Evolutionary conservation across 352 stramenopile species (phyloP).

Genomic region (Phytophthora fragariaefolia): DNA sequence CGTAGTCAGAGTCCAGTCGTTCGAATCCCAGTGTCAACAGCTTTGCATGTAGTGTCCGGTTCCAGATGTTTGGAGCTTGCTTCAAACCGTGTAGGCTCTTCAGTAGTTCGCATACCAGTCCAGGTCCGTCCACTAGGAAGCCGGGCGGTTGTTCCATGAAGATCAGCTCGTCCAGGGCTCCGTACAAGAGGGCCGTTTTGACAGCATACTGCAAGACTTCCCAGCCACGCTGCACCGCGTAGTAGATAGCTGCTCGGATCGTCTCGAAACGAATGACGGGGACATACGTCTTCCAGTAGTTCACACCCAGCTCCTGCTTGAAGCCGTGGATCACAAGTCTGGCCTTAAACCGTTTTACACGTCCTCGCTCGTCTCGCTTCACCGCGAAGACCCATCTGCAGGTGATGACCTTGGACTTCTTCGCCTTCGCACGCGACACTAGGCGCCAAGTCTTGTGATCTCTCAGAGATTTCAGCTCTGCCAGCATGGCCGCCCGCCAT

Average conservation of each 20-base stretch:
- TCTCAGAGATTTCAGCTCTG: not conserved
- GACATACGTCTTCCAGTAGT: constrained; percentile 25
- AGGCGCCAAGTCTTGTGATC: constrained; percentile 9
- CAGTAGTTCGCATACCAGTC: not conserved
- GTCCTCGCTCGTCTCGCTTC: constrained; percentile 20
- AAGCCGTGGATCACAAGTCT: constrained; percentile 26
- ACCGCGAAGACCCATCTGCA: too few relatives aligned
- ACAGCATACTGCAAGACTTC: constrained; percentile 7
- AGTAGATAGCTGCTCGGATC: constrained; percentile 14
- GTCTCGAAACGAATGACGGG: constrained; percentile 27
- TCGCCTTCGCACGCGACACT: not conserved
- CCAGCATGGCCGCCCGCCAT: constrained; percentile 1
- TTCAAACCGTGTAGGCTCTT: constrained; percentile 24
- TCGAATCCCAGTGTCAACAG: not conserved
- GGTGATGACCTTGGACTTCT: constrained; percentile 10
- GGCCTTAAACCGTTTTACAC: constrained; percentile 18
- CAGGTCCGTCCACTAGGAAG: constrained; percentile 3
- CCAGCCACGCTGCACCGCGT: not conserved
- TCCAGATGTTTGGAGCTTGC: constrained; percentile 26
- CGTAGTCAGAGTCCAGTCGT: too few relatives aligned
- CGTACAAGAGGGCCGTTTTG: constrained; percentile 13
- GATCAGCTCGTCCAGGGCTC: constrained; percentile 12
- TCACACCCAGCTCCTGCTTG: constrained; percentile 21
- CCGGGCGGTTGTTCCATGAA: constrained; percentile 18
- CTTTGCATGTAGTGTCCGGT: not conserved